A percentile compares a stretch with the other conserved stretches of the same genome.
phyloP scores from a whole-genome alignment of 2,329 filamentous ascomycete species.

The Colletotrichum sp. region DNA sequence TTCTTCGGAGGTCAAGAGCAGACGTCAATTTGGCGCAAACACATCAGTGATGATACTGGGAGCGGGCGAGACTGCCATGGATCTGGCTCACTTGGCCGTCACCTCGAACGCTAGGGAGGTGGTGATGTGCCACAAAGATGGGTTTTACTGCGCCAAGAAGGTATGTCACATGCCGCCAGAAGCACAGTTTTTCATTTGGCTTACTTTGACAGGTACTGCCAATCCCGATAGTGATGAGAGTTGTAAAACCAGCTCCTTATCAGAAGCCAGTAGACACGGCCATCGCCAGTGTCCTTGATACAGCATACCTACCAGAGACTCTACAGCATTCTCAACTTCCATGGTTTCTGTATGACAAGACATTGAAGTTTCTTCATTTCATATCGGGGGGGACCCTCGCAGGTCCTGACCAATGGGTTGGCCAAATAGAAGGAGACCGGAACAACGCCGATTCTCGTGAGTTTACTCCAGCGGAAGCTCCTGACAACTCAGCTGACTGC shows the following conservation, averaged over 20 bases:
- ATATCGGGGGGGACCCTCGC: constrained; percentile 48
- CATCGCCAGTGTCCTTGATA: constrained; percentile 55
- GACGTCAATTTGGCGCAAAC: constrained; percentile 43
- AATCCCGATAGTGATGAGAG: not conserved
- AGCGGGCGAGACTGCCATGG: constrained; percentile 51
- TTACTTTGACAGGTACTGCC: not conserved
- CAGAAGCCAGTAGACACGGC: constrained; percentile 53
- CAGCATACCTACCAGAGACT: constrained; percentile 53
- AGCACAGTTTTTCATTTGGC: too few relatives aligned
- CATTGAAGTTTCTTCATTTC: constrained; percentile 47
- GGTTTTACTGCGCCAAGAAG: constrained; percentile 52
- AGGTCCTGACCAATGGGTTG: constrained; percentile 56
- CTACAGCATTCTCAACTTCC: constrained; percentile 46
- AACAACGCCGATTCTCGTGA: constrained; percentile 39
- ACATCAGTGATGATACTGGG: constrained; percentile 49
- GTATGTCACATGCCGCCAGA: constrained; percentile 23
- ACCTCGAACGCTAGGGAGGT: constrained; percentile 46
- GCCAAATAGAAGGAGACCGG: constrained; percentile 42
- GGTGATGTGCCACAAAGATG: constrained; percentile 49
- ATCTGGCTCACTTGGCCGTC: constrained; percentile 48
- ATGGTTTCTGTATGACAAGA: constrained; percentile 52
- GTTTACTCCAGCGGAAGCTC: constrained; percentile 3
- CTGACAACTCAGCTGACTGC: not conserved
- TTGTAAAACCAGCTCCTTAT: not conserved
- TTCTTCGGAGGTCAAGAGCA: constrained; percentile 47